Evolutionary conservation across 2,329 filamentous ascomycete genomes (phyloP).

Genomic region (Cryphonectria radicalis): DNA sequence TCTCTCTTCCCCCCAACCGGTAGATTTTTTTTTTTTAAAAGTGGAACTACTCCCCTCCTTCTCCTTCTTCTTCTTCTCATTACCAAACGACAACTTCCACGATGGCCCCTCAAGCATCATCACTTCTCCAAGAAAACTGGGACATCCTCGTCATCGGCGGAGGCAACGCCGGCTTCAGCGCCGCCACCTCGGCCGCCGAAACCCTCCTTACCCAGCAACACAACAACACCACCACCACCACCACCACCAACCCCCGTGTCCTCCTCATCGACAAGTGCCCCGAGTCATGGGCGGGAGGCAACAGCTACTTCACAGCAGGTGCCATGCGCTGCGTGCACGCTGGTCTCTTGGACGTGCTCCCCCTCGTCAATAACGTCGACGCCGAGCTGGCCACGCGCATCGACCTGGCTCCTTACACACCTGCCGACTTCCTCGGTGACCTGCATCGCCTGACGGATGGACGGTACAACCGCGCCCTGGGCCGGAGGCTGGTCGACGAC

Average conservation of each 20-base stretch:
- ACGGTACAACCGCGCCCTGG: conserved; percentile 54
- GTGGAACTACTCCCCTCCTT: not conserved
- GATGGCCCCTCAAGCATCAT: not conserved
- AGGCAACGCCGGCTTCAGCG: conserved; percentile 67
- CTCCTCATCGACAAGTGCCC: conserved; percentile 65
- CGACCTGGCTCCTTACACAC: conserved; percentile 62
- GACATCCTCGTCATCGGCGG: conserved; percentile 61
- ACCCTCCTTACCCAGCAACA: conserved; percentile 32
- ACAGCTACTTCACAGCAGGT: conserved; percentile 68
- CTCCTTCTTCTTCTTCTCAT: not conserved
- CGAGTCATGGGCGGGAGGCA: conserved; percentile 63
- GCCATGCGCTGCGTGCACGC: conserved; percentile 62
- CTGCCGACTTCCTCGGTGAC: conserved; percentile 58
- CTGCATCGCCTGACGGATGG: conserved; percentile 60
- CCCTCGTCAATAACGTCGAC: conserved; percentile 64
- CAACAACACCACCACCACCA: conserved; percentile 35
- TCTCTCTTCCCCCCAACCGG: not conserved
- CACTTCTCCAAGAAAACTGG: conserved; percentile 30
- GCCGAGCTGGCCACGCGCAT: conserved; percentile 51
- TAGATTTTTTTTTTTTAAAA: no score
- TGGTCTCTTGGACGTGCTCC: conserved; percentile 61
- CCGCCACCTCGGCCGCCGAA: conserved; percentile 61
- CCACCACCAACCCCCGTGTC: conserved; percentile 39
- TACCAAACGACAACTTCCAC: not conserved
- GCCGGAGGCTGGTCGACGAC: conserved; percentile 53